These are phyloP conservation scores for Penicillium bovifimosum DNA, from an alignment of 495 filamentous ascomycete species.

Conservation along the genomic window DNA sequence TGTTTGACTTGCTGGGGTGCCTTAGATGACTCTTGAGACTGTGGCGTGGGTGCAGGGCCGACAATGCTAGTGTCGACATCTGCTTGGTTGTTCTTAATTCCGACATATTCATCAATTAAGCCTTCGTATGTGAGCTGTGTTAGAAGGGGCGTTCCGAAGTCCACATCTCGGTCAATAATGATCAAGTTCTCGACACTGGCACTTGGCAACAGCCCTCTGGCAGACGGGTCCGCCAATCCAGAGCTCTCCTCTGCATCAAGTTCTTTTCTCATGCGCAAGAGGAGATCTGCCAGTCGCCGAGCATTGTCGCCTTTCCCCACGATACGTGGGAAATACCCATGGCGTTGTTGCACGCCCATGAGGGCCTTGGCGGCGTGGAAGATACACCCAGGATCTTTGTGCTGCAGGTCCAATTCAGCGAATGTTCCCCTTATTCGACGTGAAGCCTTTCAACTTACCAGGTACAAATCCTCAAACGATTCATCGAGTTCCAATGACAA, in stretches of 20 bases:
- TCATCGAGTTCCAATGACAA: slow-evolving; percentile 85
- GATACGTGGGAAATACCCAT: slow-evolving; percentile 92
- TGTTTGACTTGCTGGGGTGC: slow-evolving; percentile 50
- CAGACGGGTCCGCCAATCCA: slow-evolving; percentile 48
- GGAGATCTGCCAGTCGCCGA: slow-evolving; percentile 76
- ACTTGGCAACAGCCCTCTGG: slow-evolving; percentile 73
- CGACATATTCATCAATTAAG: slow-evolving; percentile 88
- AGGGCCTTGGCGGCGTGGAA: slow-evolving; percentile 87
- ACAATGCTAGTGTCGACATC: slow-evolving; percentile 92
- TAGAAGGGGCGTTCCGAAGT: slow-evolving; percentile 83
- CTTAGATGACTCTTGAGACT: slow-evolving; percentile 49
- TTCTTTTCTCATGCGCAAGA: slow-evolving; percentile 92
- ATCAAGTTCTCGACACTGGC: slow-evolving; percentile 81
- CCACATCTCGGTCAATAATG: slow-evolving; percentile 91
- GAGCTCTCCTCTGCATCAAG: slow-evolving; percentile 73
- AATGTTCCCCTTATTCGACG: background rate
- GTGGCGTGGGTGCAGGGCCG: slow-evolving; percentile 58
- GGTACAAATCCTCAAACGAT: slow-evolving; percentile 79
- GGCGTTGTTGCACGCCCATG: slow-evolving; percentile 86
- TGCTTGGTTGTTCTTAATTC: slow-evolving; percentile 79
- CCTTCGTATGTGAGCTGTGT: slow-evolving; percentile 98
- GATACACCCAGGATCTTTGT: slow-evolving; percentile 84
- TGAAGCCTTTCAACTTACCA: slow-evolving; percentile 45
- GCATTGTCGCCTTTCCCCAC: slow-evolving; percentile 95
- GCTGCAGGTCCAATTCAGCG: slow-evolving; percentile 33